A percentile compares a stretch with the other conserved stretches of the same genome.
phyloP scores from a whole-genome alignment of 495 filamentous ascomycete genomes.

The Echria macrotheca region DNA sequence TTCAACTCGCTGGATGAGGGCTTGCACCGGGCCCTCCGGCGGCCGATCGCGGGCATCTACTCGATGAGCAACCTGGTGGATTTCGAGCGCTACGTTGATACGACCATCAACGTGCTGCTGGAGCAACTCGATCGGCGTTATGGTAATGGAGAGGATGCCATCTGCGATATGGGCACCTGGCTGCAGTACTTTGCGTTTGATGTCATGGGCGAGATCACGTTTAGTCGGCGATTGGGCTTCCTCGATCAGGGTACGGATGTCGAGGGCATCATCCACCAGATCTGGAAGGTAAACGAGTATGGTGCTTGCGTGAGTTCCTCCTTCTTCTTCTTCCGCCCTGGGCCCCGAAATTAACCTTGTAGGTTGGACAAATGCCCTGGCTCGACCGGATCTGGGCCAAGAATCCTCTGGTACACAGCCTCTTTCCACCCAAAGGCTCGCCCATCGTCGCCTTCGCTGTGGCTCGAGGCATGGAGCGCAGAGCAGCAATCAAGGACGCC shows the following conservation, averaged over 20 bases:
- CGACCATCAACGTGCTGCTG: conserved; percentile 11
- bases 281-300: conserved; percentile 11
- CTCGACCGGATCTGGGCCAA: conserved; percentile 12
- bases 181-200: conserved; percentile 23
- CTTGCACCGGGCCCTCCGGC: conserved; percentile 15
- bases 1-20: conserved; percentile 23
- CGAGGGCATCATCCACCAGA: conserved; percentile 14
- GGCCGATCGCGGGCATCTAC: conserved; percentile 12
- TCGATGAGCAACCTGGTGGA: conserved; percentile 14
- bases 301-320: neutral
- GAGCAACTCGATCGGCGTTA: conserved; percentile 4
- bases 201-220: conserved; percentile 20
- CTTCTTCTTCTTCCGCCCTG: neutral
- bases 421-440: conserved; percentile 6
- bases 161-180: conserved; percentile 12
- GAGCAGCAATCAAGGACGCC: neutral
- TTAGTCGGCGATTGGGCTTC: conserved; percentile 16
- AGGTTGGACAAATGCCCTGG: conserved; percentile 13
- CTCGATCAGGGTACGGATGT: conserved; percentile 14
- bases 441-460: conserved; percentile 8
- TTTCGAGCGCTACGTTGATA: conserved; percentile 15
- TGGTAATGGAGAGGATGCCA: neutral
- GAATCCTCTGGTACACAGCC: conserved; percentile 2
- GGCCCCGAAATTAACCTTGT: neutral
- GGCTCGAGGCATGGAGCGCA: conserved; percentile 8